Evolutionary conservation across 768 basidiomycete genomes (phyloP).

Genomic region (Podaxis sp.): DNA sequence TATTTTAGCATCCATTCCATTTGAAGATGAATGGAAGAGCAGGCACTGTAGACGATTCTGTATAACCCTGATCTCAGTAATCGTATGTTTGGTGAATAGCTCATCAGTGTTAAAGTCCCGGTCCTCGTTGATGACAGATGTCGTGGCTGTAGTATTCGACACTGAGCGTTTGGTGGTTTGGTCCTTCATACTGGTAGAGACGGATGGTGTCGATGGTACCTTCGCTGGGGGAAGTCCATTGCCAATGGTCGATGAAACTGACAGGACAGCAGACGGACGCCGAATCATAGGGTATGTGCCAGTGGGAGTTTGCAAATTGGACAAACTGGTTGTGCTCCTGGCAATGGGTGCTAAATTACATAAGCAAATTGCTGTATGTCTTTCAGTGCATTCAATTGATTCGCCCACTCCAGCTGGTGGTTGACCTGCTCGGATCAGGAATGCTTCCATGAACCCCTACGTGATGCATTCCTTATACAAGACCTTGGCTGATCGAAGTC

Average conservation of each 20-base stretch:
- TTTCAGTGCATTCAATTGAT: no score
- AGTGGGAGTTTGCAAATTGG: not conserved
- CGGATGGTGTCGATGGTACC: not conserved
- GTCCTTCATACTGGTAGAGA: not conserved
- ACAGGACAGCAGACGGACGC: not conserved
- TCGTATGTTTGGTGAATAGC: slow-evolving; percentile 65
- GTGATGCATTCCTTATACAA: no score
- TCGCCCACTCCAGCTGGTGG: no score
- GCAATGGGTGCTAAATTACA: no score
- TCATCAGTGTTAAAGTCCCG: slow-evolving; percentile 60
- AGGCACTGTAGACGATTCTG: slow-evolving; percentile 66
- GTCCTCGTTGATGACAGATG: not conserved
- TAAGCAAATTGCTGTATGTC: no score
- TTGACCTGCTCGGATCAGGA: no score
- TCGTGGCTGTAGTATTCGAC: not conserved
- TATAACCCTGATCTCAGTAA: slow-evolving; percentile 62
- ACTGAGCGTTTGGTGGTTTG: not conserved
- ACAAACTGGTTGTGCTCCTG: not conserved
- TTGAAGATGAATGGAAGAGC: slow-evolving; percentile 6
- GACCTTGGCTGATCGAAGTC: no score
- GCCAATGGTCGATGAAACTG: not conserved
- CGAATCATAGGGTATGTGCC: slow-evolving; percentile 6
- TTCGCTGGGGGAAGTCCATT: not conserved
- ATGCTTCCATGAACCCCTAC: no score
- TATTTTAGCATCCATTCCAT: slow-evolving; percentile 9